A percentile compares a stretch with the other conserved stretches of the same genome.
These are phyloP conservation scores for Asterophora parasitica DNA, from an alignment of 768 basidiomycete genomes.

Conservation along the genomic window DNA sequence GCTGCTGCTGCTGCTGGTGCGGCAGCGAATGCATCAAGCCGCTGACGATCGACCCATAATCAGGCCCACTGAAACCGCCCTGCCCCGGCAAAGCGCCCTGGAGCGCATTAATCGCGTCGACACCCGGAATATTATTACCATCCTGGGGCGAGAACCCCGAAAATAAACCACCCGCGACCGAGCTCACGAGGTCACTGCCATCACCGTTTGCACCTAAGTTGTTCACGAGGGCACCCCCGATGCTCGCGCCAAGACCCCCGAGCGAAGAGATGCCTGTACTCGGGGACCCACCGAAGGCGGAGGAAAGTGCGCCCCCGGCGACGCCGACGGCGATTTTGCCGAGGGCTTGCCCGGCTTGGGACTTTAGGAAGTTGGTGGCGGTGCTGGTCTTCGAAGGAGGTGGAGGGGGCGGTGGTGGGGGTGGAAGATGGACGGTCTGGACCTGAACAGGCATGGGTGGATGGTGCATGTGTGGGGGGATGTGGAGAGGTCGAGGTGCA, in stretches of 20 bases:
- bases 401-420: no score
- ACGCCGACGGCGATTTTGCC: constrained; percentile 8
- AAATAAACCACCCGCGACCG: constrained; percentile 12
- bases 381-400: no score
- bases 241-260: constrained; percentile 5
- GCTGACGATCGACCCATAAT: constrained; percentile 28
- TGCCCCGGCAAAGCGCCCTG: constrained; percentile 27
- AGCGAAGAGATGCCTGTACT: no score
- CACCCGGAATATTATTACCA: no score
- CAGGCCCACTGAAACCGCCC: constrained; percentile 23
- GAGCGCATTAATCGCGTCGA: constrained; percentile 18
- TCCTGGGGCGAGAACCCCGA: constrained; percentile 9
- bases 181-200: background rate
- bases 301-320: constrained; percentile 8
- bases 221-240: constrained; percentile 5
- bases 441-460: background rate
- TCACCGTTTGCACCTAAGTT: no score
- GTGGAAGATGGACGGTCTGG: no score
- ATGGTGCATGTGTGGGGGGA: background rate
- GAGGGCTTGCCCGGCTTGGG: background rate
- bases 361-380: no score
- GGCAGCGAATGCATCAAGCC: constrained; percentile 23
- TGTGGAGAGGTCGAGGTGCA: background rate
- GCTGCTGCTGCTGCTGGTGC: constrained; percentile 17
- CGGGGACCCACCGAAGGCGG: constrained; percentile 1